Conservation (phyloP, 345 rosid genomes). For the Trapa incisa region DNA sequence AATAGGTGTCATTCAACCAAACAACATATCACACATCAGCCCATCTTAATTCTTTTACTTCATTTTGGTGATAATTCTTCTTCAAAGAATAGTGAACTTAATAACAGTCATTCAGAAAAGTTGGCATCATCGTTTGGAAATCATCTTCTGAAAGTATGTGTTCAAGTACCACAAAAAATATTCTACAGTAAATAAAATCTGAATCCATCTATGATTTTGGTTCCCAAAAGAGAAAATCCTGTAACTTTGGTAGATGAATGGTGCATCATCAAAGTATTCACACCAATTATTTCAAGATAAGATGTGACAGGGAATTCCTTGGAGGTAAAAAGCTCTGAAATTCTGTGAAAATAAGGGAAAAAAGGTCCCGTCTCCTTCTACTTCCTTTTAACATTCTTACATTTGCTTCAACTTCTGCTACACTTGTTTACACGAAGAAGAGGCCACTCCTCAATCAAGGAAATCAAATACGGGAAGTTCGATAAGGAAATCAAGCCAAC, state of each 20-base stretch:
- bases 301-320: background rate
- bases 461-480: background rate
- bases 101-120: background rate
- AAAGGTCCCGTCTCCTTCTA: background rate
- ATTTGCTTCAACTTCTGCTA: background rate
- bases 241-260: background rate
- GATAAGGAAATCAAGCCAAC: background rate
- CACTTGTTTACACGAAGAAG: background rate
- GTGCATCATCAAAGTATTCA: background rate
- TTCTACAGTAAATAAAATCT: background rate
- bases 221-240: background rate
- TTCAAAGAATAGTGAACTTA: background rate
- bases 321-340: background rate
- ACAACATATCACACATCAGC: background rate
- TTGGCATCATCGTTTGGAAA: background rate
- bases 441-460: background rate
- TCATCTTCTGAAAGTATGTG: background rate
- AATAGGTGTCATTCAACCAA: background rate
- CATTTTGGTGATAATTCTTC: background rate
- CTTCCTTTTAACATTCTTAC: background rate
- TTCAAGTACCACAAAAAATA: background rate
- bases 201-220: background rate
- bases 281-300: background rate
- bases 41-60: background rate
- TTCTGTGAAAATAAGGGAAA: background rate